These are phyloP conservation scores for Chlamydomonas applanata DNA, from an alignment of 139 green algal genomes.

Conservation along the genomic window DNA sequence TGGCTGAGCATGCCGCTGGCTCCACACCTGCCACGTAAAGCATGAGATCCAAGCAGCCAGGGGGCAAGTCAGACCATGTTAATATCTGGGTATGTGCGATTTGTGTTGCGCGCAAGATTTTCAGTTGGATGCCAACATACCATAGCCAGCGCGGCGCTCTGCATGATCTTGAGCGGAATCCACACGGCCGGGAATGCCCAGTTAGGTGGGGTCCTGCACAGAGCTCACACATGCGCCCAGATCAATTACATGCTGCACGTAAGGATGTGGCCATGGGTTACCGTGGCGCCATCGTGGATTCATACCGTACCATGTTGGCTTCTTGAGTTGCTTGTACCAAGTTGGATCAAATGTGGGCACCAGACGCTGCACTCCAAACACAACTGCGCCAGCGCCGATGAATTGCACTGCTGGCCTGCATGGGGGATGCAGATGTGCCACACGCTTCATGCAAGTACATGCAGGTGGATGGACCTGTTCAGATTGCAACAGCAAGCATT, in stretches of 20 bases:
- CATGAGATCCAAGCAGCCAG: too few relatives aligned
- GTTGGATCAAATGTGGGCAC: slow-evolving; percentile 14
- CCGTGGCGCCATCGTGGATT: too few relatives aligned
- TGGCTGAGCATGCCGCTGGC: background rate
- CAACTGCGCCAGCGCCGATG: slow-evolving; percentile 3
- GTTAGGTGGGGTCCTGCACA: slow-evolving; percentile 64
- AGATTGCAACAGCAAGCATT: too few relatives aligned
- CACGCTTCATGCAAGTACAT: too few relatives aligned
- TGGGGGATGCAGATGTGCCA: background rate
- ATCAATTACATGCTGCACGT: too few relatives aligned
- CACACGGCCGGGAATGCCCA: slow-evolving; percentile 58
- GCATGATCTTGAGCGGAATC: slow-evolving; percentile 66
- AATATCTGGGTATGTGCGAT: too few relatives aligned
- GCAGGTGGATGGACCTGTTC: too few relatives aligned
- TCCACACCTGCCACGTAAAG: too few relatives aligned
- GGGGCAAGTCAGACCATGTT: too few relatives aligned
- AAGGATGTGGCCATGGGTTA: too few relatives aligned
- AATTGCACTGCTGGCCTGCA: background rate
- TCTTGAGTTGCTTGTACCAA: slow-evolving; percentile 41
- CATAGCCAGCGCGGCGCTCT: slow-evolving; percentile 22
- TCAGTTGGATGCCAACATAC: background rate
- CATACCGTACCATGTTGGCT: slow-evolving; percentile 23
- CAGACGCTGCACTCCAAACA: slow-evolving; percentile 25
- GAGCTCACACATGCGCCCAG: too few relatives aligned
- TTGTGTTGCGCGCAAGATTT: too few relatives aligned